Conservation (phyloP, 108 stramenopile genomes). For the Stephanodiscus minutulus region DNA sequence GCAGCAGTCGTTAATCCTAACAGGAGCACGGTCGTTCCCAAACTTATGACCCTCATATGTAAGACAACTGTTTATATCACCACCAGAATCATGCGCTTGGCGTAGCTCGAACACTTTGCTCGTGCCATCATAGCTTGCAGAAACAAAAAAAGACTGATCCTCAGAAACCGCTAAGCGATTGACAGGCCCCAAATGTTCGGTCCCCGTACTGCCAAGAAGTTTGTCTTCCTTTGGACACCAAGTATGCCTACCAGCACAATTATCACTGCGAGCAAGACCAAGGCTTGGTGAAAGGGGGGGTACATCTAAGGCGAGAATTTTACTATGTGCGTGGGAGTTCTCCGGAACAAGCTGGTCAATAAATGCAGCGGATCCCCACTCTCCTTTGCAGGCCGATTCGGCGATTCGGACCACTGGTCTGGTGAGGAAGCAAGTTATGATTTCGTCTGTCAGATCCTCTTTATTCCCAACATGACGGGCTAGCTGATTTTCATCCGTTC, state of each 20-base stretch:
- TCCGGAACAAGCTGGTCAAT: slow-evolving; percentile 69
- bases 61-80: slow-evolving; percentile 75
- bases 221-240: slow-evolving; percentile 85
- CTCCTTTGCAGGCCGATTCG: slow-evolving; percentile 67
- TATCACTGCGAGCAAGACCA: slow-evolving; percentile 34
- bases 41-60: slow-evolving; percentile 75
- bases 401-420: slow-evolving; percentile 48
- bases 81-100: slow-evolving; percentile 78
- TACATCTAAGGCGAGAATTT: slow-evolving; percentile 68
- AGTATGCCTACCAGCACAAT: slow-evolving; percentile 27
- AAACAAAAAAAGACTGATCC: slow-evolving; percentile 91
- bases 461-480: slow-evolving; percentile 3
- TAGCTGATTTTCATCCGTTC: slow-evolving; percentile 6
- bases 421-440: slow-evolving; percentile 12
- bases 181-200: slow-evolving; percentile 86
- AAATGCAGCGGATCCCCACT: slow-evolving; percentile 77
- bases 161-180: slow-evolving; percentile 86
- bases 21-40: slow-evolving; percentile 5
- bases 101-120: slow-evolving; percentile 90
- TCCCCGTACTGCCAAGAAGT: slow-evolving; percentile 71
- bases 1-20: slow-evolving; percentile 84
- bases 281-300: slow-evolving; percentile 76
- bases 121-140: slow-evolving; percentile 90
- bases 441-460: slow-evolving; percentile 6
- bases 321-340: slow-evolving; percentile 60